Conservation (phyloP, 257 asterid genomes). For the Petunia secreta region DNA sequence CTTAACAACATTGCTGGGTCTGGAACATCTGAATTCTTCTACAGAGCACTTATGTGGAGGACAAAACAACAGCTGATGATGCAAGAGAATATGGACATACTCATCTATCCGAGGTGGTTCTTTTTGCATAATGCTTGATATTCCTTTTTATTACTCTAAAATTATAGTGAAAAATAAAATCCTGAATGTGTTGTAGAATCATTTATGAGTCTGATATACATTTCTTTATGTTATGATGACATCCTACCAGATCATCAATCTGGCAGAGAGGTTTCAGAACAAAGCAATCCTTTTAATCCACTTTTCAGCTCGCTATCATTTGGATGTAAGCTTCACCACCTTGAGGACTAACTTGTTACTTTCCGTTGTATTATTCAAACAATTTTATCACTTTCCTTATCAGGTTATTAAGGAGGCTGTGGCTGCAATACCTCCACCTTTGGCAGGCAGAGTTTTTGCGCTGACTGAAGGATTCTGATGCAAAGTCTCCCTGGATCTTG, state of each 20-base stretch:
- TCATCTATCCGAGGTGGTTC: constrained; percentile 86
- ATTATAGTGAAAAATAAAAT: background rate
- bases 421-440: constrained; percentile 67
- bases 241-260: constrained; percentile 55
- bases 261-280: constrained; percentile 76
- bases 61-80: constrained; percentile 53
- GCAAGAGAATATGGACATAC: constrained; percentile 94
- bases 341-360: background rate
- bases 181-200: background rate
- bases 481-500: background rate
- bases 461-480: constrained; percentile 78
- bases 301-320: constrained; percentile 93
- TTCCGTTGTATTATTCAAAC: constrained; percentile 10
- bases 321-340: constrained; percentile 61
- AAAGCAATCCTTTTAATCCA: constrained; percentile 93
- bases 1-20: constrained; percentile 4
- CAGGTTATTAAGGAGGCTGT: constrained; percentile 84
- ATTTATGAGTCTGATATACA: constrained; percentile 11
- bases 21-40: constrained; percentile 29
- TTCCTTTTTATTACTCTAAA: background rate
- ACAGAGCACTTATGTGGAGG: constrained; percentile 89
- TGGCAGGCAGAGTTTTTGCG: constrained; percentile 83
- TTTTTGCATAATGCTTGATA: background rate
- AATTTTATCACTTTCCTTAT: background rate
- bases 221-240: background rate